Evolutionary conservation across 2,329 filamentous ascomycete genomes (phyloP).

Genomic region (Botrytis squamosa): DNA sequence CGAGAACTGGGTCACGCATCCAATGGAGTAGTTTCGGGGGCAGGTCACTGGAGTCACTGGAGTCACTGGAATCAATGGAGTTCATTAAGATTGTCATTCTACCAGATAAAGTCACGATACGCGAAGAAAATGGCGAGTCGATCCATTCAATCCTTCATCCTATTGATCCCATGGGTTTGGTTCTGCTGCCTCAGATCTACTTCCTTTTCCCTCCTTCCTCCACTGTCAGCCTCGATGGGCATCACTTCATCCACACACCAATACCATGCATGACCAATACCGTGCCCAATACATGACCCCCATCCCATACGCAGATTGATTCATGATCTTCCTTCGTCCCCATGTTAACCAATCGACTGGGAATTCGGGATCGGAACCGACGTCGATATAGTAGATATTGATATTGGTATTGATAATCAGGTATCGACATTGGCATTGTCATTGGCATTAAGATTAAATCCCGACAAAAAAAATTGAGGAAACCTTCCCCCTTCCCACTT

Average conservation of each 20-base stretch:
- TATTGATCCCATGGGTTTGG: background rate
- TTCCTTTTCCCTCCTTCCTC: background rate
- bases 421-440: background rate
- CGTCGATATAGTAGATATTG: background rate
- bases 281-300: background rate
- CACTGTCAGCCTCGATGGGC: background rate
- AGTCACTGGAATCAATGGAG: background rate
- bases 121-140: background rate
- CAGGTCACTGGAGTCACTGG: background rate
- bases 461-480: background rate
- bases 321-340: background rate
- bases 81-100: conserved; percentile 1
- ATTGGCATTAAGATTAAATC: background rate
- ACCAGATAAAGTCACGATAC: conserved; percentile 4
- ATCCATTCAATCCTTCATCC: background rate
- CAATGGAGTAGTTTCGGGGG: background rate
- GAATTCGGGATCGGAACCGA: background rate
- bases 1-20: background rate
- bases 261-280: background rate
- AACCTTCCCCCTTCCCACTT: background rate
- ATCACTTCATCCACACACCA: background rate
- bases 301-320: background rate
- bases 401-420: background rate
- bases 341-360: background rate
- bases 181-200: background rate